Percentiles rank a stretch among this genome's conserved stretches.
Evolutionary conservation across 2,329 filamentous ascomycete species (phyloP).

Genomic region (Cladophialophora chaetospira): DNA sequence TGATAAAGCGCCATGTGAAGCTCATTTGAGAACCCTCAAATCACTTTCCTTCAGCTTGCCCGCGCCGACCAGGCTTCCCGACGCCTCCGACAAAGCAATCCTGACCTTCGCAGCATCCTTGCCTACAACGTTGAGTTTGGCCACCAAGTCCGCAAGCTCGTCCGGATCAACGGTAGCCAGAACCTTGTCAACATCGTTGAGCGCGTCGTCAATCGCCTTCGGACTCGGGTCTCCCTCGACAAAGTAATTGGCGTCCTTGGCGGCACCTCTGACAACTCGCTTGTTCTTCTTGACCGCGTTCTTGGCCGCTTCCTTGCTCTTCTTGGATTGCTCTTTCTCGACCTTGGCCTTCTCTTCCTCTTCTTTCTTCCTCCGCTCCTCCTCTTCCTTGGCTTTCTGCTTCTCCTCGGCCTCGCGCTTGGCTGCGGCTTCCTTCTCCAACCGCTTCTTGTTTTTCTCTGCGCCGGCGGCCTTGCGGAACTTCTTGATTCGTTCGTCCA

Average conservation of each 20-base stretch:
- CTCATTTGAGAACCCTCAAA: slow-evolving; percentile 57
- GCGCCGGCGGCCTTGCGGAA: slow-evolving; percentile 92
- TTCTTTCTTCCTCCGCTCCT: slow-evolving; percentile 75
- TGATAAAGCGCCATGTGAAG: too few relatives aligned
- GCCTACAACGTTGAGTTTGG: slow-evolving; percentile 73
- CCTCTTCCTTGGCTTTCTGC: slow-evolving; percentile 77
- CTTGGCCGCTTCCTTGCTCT: slow-evolving; percentile 98
- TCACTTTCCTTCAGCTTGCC: slow-evolving; percentile 88
- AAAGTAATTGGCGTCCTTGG: slow-evolving; percentile 99
- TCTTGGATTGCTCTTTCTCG: slow-evolving; percentile 82
- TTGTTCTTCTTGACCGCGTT: slow-evolving; percentile 99
- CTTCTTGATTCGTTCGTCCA: slow-evolving; percentile 94
- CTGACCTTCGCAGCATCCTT: slow-evolving; percentile 86
- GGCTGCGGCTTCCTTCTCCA: slow-evolving; percentile 88
- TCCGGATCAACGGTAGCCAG: slow-evolving; percentile 88
- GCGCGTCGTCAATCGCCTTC: slow-evolving; percentile 73
- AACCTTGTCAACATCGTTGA: slow-evolving; percentile 82
- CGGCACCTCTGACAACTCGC: slow-evolving; percentile 87
- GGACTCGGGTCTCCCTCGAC: slow-evolving; percentile 68
- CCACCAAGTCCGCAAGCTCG: slow-evolving; percentile 80
- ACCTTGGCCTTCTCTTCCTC: slow-evolving; percentile 85
- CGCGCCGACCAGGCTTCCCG: slow-evolving; percentile 72
- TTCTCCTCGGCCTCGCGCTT: slow-evolving; percentile 86
- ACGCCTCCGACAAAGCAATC: slow-evolving; percentile 75
- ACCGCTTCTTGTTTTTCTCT: slow-evolving; percentile 91